Percentiles rank a stretch among this genome's conserved stretches.
These are phyloP conservation scores for Lentinula boryana DNA, from an alignment of 768 basidiomycete species.

Conservation along the genomic window DNA sequence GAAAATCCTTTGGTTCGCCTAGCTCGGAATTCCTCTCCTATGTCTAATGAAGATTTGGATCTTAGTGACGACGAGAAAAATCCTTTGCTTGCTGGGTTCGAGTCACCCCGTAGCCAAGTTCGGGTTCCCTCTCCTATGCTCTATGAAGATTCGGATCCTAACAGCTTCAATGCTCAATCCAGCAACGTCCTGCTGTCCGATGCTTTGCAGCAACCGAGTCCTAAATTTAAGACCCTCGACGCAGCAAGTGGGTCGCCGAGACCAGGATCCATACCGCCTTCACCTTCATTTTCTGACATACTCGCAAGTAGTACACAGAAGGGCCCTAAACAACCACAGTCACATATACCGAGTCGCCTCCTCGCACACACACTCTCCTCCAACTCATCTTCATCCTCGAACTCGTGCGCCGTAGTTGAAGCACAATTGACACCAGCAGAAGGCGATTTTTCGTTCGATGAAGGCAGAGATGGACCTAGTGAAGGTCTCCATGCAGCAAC, in stretches of 20 bases:
- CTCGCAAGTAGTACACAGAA: neutral
- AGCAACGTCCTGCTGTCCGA: neutral
- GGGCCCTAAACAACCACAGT: neutral
- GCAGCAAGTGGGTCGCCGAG: neutral
- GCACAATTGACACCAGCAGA: slow-evolving; percentile 5
- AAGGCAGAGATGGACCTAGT: neutral
- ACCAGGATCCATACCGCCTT: neutral
- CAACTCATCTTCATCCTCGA: neutral
- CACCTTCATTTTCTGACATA: slow-evolving; percentile 5
- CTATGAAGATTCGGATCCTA: neutral
- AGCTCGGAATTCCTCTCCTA: neutral
- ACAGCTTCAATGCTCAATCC: neutral
- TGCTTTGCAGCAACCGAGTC: neutral
- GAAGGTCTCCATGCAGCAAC: neutral
- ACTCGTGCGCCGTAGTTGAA: slow-evolving; percentile 2
- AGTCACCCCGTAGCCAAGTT: neutral
- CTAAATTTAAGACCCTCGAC: neutral
- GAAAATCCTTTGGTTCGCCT: neutral
- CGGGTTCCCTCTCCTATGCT: neutral
- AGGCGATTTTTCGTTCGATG: neutral
- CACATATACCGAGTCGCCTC: neutral
- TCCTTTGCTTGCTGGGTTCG: neutral
- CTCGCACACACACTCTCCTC: neutral
- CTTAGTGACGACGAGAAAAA: neutral
- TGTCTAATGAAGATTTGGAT: neutral